A percentile compares a stretch with the other conserved stretches of the same genome.
Conservation (phyloP, 2,329 filamentous ascomycete species). For the Beauveria sp. region DNA sequence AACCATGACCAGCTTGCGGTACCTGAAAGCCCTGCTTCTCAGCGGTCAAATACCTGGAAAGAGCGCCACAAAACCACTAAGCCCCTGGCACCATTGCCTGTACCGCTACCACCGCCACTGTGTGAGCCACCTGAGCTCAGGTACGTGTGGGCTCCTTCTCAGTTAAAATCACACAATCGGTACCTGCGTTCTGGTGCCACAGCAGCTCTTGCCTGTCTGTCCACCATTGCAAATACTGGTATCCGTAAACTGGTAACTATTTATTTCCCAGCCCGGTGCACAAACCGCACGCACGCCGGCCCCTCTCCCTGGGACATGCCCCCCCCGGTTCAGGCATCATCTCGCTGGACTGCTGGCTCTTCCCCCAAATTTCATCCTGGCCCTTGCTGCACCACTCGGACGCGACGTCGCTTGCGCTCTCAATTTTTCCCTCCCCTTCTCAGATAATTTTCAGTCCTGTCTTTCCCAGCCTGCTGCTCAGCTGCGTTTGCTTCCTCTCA, state of each 20-base stretch:
- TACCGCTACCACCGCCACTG: not conserved
- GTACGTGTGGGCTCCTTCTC: no score
- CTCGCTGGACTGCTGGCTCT: conserved; percentile 1
- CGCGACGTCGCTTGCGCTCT: conserved; percentile 6
- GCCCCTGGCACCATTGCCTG: not conserved
- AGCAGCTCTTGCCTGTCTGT: no score
- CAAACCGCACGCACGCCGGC: not conserved
- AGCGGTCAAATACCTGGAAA: no score
- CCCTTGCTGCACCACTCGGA: conserved; percentile 1
- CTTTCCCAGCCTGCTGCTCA: not conserved
- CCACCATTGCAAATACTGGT: no score
- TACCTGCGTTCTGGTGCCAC: not conserved
- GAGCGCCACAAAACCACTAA: not conserved
- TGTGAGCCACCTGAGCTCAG: not conserved
- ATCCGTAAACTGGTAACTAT: not conserved
- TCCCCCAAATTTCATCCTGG: not conserved
- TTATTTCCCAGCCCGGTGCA: not conserved
- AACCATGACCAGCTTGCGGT: not conserved
- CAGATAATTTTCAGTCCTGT: not conserved
- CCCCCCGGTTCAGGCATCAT: not conserved
- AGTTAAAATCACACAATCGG: not conserved
- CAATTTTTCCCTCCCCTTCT: conserved; percentile 11
- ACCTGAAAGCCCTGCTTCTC: not conserved
- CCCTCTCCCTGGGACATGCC: not conserved
- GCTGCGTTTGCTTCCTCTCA: not conserved